Base-by-base conservation (phyloP, 805 yeast species). In the Yarrowia yakushimensis region DNA sequence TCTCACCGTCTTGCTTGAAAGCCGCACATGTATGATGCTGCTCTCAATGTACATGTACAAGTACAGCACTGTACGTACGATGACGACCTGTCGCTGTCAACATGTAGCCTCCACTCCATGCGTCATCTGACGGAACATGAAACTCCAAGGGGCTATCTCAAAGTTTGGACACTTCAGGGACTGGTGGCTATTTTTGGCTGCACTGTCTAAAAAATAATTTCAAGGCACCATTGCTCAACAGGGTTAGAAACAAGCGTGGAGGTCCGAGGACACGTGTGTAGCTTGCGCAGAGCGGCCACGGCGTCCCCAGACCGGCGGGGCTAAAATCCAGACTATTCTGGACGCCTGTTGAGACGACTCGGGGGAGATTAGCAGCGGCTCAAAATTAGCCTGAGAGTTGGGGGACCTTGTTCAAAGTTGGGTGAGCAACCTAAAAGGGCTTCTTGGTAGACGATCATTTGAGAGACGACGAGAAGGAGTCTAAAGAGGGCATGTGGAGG, bases 161-260 rank as follows among this genome's bases (percentile, higher is more conserved):
- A 41, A 41, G 45, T 41, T 33, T 39, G 43, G 1, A 11, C 3
- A 18, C 23, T 15, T 23, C 41, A 18, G 41, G 41, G 41, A 36
- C 41, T 36, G 18, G 17, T 36, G 46, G 33, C 23, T 43, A 43
- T 43, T 43, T 43, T 43, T 43, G 50, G 50, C 27, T 43, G 50
- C 50, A 43, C n/a, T n/a, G n/a, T n/a, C n/a, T n/a, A n/a, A n/a
- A n/a, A 34, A 33, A 27, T 25, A 43, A 34, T 23, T 33, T 43
- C 50, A 43, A 43, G 50, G 50, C 50, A 43, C 10, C 46, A 42
- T 42, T 27, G 23, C 28, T 39, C 45, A 22, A 22, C 34, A n/a
- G n/a, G n/a, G n/a, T n/a, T n/a, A n/a, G n/a, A n/a, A n/a, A n/a
- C n/a, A n/a, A n/a, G n/a, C n/a, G n/a, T n/a, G n/a, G n/a, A n/a